These are phyloP conservation scores for Beauveria bassiana DNA, from an alignment of 2,329 filamentous ascomycete genomes.

Conservation along the genomic window DNA sequence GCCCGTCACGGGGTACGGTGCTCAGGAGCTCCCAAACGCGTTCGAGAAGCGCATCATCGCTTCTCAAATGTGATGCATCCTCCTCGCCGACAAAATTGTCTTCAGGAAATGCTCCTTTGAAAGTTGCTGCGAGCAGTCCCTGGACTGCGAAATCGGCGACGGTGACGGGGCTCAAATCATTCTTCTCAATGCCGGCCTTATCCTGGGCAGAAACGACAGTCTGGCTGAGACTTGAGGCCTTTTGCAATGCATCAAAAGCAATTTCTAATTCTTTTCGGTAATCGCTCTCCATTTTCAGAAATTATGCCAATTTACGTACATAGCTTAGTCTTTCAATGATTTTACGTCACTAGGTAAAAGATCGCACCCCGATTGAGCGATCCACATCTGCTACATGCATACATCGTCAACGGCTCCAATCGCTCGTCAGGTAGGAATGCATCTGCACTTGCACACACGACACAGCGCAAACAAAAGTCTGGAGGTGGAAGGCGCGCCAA, in stretches of 20 bases:
- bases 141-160: slow-evolving; percentile 54
- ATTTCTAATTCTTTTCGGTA: slow-evolving; percentile 35
- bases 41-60: slow-evolving; percentile 32
- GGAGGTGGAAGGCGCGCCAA: too few relatives aligned
- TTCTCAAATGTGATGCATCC: slow-evolving; percentile 38
- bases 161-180: slow-evolving; percentile 49
- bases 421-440: neutral
- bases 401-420: neutral
- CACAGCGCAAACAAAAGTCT: neutral
- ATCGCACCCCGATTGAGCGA: slow-evolving; percentile 4
- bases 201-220: slow-evolving; percentile 38
- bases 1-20: slow-evolving; percentile 16
- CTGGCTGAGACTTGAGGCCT: slow-evolving; percentile 42
- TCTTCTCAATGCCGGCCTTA: slow-evolving; percentile 45
- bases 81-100: slow-evolving; percentile 51
- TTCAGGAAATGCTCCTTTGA: slow-evolving; percentile 41
- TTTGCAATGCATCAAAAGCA: slow-evolving; percentile 34
- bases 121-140: slow-evolving; percentile 42
- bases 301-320: neutral
- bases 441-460: neutral
- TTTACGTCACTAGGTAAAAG: neutral
- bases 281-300: slow-evolving; percentile 31
- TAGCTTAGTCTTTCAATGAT: neutral
- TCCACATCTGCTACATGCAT: slow-evolving; percentile 1
- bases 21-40: slow-evolving; percentile 41